A percentile compares a stretch with the other conserved stretches of the same genome.
phyloP scores from a whole-genome alignment of 176 grass and related monocot genomes.

The Poa pratensis region DNA sequence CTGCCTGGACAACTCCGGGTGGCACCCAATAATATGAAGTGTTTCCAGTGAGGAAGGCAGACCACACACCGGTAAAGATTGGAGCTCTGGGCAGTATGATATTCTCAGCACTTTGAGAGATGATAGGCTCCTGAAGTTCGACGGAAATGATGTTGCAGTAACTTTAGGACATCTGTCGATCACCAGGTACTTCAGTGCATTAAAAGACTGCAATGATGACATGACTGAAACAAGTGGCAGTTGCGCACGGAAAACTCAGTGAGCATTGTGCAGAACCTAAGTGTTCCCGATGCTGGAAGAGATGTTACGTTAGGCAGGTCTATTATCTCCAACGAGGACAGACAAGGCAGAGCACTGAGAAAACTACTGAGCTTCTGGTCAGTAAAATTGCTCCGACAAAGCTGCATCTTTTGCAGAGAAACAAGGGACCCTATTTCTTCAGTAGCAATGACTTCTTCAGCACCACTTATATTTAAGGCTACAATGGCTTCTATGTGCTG shows the following conservation, averaged over 20 bases:
- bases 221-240: background rate
- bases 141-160: background rate
- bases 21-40: constrained; percentile 11
- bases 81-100: constrained; percentile 5
- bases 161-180: constrained; percentile 11
- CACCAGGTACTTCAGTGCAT: background rate
- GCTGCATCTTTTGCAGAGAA: constrained; percentile 5
- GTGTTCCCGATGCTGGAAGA: constrained; percentile 3
- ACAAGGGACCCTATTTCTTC: background rate
- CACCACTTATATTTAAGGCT: constrained; percentile 19
- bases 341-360: constrained; percentile 6
- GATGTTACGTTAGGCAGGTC: background rate
- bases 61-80: background rate
- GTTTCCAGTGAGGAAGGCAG: constrained; percentile 5
- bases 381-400: background rate
- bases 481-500: background rate
- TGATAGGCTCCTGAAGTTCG: background rate
- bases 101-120: constrained; percentile 9
- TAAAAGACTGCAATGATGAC: background rate
- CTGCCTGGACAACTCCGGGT: constrained; percentile 19
- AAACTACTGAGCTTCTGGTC: background rate
- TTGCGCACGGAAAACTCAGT: constrained; percentile 5
- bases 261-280: background rate
- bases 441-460: background rate
- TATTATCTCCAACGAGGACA: constrained; percentile 1